Percentiles rank a stretch among this genome's conserved stretches.
These are phyloP conservation scores for Psilocybe subaeruginosa DNA, from an alignment of 768 basidiomycete genomes.

Conservation along the genomic window DNA sequence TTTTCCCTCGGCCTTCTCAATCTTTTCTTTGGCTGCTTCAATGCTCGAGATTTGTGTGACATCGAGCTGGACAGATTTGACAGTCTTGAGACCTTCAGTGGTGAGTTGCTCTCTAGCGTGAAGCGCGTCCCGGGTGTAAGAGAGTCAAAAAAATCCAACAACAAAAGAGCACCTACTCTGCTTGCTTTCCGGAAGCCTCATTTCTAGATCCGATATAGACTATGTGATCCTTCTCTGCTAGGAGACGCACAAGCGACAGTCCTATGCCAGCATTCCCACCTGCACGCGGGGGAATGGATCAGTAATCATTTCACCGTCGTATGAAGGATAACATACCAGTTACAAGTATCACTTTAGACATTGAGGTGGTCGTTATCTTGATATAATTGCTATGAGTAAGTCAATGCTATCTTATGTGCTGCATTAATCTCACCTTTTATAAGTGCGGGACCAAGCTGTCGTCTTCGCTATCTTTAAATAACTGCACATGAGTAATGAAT, in stretches of 20 bases:
- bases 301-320: not conserved
- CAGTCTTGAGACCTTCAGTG: constrained; percentile 28
- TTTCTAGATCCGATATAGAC: constrained; percentile 49
- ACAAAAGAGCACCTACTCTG: constrained; percentile 31
- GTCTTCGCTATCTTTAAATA: no score
- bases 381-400: no score
- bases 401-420: no score
- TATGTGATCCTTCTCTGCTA: constrained; percentile 44
- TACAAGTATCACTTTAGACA: constrained; percentile 42
- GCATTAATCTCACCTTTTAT: no score
- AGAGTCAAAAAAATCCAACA: not conserved
- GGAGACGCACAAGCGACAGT: constrained; percentile 44
- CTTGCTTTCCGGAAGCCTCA: constrained; percentile 39
- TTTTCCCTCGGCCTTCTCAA: constrained; percentile 41
- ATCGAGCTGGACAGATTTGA: constrained; percentile 42
- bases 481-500: no score
- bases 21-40: constrained; percentile 34
- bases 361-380: constrained; percentile 1
- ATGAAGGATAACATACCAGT: constrained; percentile 32
- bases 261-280: constrained; percentile 50
- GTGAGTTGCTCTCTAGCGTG: constrained; percentile 32
- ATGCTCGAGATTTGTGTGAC: constrained; percentile 38
- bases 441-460: no score
- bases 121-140: not conserved
- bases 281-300: constrained; percentile 12